Evolutionary conservation across 805 yeast genomes (phyloP).

Genomic region (Yarrowia phangngaensis): DNA sequence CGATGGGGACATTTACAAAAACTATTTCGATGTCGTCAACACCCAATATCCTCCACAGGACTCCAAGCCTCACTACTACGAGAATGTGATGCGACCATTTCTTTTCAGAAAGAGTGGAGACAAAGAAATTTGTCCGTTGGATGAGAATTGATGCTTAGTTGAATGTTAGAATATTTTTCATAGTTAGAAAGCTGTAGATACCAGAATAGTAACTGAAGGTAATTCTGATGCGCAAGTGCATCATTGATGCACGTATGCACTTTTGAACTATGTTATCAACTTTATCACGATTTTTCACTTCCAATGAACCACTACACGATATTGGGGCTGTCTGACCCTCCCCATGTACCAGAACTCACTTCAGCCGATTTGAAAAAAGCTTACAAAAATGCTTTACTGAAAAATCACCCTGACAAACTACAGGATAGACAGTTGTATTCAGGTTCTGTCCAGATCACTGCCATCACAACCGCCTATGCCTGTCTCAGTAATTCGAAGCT

Average conservation of each 20-base stretch:
- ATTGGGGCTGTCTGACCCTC: slow-evolving; percentile 16
- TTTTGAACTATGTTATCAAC: too few relatives aligned
- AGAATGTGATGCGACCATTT: slow-evolving; percentile 38
- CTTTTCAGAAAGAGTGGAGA: slow-evolving; percentile 35
- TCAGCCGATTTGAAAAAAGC: slow-evolving; percentile 50
- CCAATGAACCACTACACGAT: slow-evolving; percentile 25
- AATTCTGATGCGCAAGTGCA: too few relatives aligned
- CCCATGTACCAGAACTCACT: slow-evolving; percentile 2
- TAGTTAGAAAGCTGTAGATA: too few relatives aligned
- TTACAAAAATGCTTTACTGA: slow-evolving; percentile 57
- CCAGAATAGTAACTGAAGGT: too few relatives aligned
- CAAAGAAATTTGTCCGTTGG: slow-evolving; percentile 28
- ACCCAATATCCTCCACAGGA: slow-evolving; percentile 45
- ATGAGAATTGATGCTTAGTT: too few relatives aligned
- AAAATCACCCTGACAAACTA: slow-evolving; percentile 75
- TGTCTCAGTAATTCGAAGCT: slow-evolving; percentile 45
- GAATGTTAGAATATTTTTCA: background rate
- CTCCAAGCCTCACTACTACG: slow-evolving; percentile 59
- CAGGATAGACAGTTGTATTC: slow-evolving; percentile 8
- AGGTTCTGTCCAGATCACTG: slow-evolving; percentile 37
- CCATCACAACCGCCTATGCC: slow-evolving; percentile 63
- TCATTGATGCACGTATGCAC: too few relatives aligned
- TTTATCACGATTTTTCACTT: background rate
- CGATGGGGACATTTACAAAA: slow-evolving; percentile 79
- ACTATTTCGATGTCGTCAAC: slow-evolving; percentile 61